Evolutionary conservation across 75 land plant species (phyloP).

Genomic region (Azolla pinnata): DNA sequence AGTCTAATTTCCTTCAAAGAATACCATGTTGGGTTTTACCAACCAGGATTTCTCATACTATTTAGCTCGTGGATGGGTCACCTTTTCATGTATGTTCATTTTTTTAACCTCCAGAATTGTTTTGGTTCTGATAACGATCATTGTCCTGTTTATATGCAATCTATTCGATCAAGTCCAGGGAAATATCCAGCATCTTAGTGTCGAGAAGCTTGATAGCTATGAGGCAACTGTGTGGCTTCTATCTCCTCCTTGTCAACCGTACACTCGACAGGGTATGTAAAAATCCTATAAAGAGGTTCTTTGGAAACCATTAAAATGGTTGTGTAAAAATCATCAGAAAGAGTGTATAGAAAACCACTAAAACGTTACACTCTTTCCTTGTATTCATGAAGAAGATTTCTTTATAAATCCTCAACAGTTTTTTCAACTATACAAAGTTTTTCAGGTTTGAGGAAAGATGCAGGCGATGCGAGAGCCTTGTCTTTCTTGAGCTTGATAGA

Average conservation of each 20-base stretch:
- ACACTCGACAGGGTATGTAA: constrained; percentile 80
- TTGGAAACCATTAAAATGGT: neutral
- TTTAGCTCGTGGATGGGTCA: too few species aligned
- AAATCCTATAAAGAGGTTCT: neutral
- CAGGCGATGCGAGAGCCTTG: constrained; percentile 72
- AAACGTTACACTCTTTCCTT: too few species aligned
- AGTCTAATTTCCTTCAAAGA: too few species aligned
- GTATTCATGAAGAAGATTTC: neutral
- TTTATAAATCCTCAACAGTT: neutral
- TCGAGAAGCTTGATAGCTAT: constrained; percentile 62
- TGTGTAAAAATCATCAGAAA: too few species aligned
- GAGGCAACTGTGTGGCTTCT: constrained; percentile 78
- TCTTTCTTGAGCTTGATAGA: constrained; percentile 86
- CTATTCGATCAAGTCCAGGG: constrained; percentile 33
- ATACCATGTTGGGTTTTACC: too few species aligned
- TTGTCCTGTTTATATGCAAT: too few species aligned
- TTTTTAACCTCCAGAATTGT: too few species aligned
- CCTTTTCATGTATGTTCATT: too few species aligned
- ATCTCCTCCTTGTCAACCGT: constrained; percentile 98
- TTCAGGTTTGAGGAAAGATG: constrained; percentile 90
- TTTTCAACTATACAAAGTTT: too few species aligned
- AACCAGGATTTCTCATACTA: too few species aligned
- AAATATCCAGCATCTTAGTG: constrained; percentile 70
- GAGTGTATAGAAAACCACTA: too few species aligned
- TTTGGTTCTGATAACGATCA: too few species aligned